Evolutionary conservation across 495 filamentous ascomycete species (phyloP).

Genomic region (Neurospora sp.): DNA sequence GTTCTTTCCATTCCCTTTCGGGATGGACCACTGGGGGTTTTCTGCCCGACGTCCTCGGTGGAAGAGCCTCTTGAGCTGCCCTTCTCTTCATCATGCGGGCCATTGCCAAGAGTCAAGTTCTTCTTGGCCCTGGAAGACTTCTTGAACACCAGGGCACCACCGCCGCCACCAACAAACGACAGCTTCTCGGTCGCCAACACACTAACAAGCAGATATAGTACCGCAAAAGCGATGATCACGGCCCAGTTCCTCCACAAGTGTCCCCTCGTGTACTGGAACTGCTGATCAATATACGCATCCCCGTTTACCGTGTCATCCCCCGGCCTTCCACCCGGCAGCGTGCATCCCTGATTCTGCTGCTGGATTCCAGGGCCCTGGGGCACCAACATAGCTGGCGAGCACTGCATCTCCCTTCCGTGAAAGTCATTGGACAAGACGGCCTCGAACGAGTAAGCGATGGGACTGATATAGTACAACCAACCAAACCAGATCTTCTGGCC

Average conservation of each 20-base stretch:
- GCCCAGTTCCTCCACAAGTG: conserved; percentile 79
- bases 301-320: conserved; percentile 47
- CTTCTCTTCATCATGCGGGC: conserved; percentile 35
- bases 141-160: conserved; percentile 26
- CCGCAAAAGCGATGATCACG: conserved; percentile 58
- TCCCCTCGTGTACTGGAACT: conserved; percentile 45
- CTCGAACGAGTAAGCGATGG: conserved; percentile 67
- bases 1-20: conserved; percentile 28
- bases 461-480: conserved; percentile 71
- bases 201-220: conserved; percentile 60
- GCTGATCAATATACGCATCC: conserved; percentile 46
- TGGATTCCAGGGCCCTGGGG: conserved; percentile 47
- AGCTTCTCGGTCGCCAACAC: conserved; percentile 48
- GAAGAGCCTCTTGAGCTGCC: conserved; percentile 12
- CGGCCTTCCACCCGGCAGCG: conserved; percentile 41
- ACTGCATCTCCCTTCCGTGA: conserved; percentile 37
- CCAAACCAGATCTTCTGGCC: conserved; percentile 53
- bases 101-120: conserved; percentile 11
- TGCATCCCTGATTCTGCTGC: conserved; percentile 49
- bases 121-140: conserved; percentile 18
- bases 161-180: conserved; percentile 29
- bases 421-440: conserved; percentile 61
- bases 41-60: conserved; percentile 3
- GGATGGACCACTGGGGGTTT: conserved; percentile 27
- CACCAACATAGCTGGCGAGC: conserved; percentile 42